Evolutionary conservation across 2,329 filamentous ascomycete species (phyloP), one percentile per base, ranked within the genome.

Genomic region (Pestalotiopsis sp.): DNA sequence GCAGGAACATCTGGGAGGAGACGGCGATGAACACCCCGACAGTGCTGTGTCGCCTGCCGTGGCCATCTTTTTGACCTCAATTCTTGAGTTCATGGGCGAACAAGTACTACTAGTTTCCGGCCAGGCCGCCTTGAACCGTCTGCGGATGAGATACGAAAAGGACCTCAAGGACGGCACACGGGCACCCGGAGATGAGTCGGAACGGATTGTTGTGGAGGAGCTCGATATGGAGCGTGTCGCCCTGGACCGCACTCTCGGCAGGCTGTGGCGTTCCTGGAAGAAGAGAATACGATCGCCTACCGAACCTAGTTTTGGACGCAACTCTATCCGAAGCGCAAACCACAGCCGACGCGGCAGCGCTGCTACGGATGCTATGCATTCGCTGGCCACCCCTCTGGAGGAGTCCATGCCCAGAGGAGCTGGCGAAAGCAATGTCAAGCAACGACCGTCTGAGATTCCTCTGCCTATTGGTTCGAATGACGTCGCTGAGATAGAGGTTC

Each of bases 241-340:
- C 7, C 85, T 98, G 70, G 97, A 97, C 77, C 88, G 94, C 68
- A 95, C 93, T 2, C 84, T 99, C 1, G 96, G 96, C 23, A 87
- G 95, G 63, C 84, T 98, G 58, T 99, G 96, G 96, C 90, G 96
- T 74, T 92, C 93, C 31, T 99, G 96, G 96, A 94, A 96, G 82
- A 97, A 97, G 82, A 89, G 92, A 71, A 86, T 93, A 73, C 88
- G 93, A 68, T 86, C 86, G 6, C 88, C 89, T 0, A 78, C 78
- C 41, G 80, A 82, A 41, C 84, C 86, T 52, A 78, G 83, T 63
- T 81, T 84, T 61, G 80, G 83, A 45, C 82, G 85, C 31, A 83
- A 87, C 1, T 85, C 83, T 69, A 87, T 88, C 1, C 81, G 83
- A 60, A 83, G 84, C 62, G 84, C 85, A 1, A 73, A 80, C 27